Evolutionary conservation across 805 yeast species (phyloP), one percentile per base, ranked within the genome.

Genomic region (Spathaspora girioi): DNA sequence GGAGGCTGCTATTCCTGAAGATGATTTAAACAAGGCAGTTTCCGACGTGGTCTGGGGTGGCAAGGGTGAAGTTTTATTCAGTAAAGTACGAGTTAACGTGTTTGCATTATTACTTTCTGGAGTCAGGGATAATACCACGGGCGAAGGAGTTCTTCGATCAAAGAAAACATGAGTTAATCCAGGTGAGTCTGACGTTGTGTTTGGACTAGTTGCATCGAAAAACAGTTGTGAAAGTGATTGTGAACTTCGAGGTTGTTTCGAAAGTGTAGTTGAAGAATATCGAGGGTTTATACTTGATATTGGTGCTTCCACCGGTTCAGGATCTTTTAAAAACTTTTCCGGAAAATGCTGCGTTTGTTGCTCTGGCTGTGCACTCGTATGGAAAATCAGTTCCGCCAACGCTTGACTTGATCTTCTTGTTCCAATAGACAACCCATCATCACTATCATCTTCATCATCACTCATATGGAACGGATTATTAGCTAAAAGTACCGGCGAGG

Each of bases 21-120:
- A 15, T 17, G 18, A 48, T 31, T 46, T 50, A 18, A 35, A 27
- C 29, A 71, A 68, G 14, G 76, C 77, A 58, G 68, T 71, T 38
- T 71, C 69, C n/a, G 76, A 65, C 1, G 76, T 69, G 26, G 76
- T 69, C 44, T 68, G 72, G 3, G 78, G 75, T 2, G 78, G 78
- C 45, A 73, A 62, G 7, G 77, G 76, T 9, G 73, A 62, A 3
- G 77, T 55, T 53, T 73, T 71, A 29, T 52, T 50, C 8, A 53
- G 44, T 43, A 54, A 43, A 4, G 50, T 46, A 3, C 45, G 45
- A 3, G 50, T 38, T 12, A 51, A 47, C 1, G 50, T 18, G n/a
- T n/a, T n/a, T 14, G 11, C 18, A 14, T 11, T 31, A 8, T 5
- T 18, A 7, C 14, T 15, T 19, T 43, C 46, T 19, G 46, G 26